Evolutionary conservation across 768 basidiomycete species (phyloP).

Genomic region (Russula sp.): DNA sequence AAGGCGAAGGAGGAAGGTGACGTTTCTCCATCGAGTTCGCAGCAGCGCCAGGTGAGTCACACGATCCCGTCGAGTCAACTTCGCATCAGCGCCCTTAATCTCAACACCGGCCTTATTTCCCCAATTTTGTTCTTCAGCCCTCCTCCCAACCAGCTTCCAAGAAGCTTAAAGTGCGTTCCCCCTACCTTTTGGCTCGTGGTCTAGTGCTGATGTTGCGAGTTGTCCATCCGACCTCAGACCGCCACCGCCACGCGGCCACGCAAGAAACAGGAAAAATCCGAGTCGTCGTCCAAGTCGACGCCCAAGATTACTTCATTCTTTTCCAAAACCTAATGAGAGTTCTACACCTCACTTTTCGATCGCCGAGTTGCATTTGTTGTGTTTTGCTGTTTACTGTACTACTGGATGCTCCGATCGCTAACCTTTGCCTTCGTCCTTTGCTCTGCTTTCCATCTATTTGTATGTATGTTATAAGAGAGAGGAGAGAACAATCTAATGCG

Average conservation of each 20-base stretch:
- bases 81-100: neutral
- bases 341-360: neutral
- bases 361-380: neutral
- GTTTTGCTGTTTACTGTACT: neutral
- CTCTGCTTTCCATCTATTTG: too few species aligned
- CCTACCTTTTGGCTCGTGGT: too few species aligned
- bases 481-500: neutral
- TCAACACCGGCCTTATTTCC: neutral
- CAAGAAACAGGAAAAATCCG: constrained; percentile 16
- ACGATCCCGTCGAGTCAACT: neutral
- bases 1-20: neutral
- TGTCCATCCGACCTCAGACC: neutral
- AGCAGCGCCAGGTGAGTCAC: constrained; percentile 7
- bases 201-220: neutral
- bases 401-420: neutral
- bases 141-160: constrained; percentile 1
- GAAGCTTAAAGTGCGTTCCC: constrained; percentile 5
- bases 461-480: neutral
- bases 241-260: constrained; percentile 1
- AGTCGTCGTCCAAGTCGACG: constrained; percentile 1
- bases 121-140: neutral
- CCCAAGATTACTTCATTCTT: constrained; percentile 25
- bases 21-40: constrained; percentile 1
- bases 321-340: neutral
- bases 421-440: neutral